Base-by-base conservation (phyloP, 306 rosid species). In the Trifolium dubium region DNA sequence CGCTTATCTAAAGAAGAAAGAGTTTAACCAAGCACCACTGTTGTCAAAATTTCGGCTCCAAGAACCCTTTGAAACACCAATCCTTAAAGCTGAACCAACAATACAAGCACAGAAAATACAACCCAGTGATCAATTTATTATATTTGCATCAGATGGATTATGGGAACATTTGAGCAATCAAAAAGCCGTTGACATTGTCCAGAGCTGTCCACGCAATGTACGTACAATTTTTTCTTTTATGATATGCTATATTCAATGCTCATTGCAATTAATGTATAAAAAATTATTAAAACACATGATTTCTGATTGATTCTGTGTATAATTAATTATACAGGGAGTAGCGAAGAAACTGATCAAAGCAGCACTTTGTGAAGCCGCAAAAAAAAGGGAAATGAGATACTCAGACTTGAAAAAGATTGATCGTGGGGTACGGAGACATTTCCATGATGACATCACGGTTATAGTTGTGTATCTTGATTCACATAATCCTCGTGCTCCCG, bases 381-480 rank as follows among this genome's bases (percentile, higher is more conserved):
- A 89, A 85, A 95, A 92, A 56, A 88, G 99, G 84, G 99, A 95
- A 80, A 95, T 92, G 98, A 90, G 99, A 84, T 92, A 87, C 78
- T 86, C 96, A 6, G 99, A 95, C 80, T 75, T 95, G 87, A 82
- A 88, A 62, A 95, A 87, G 93, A 95, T 95, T 5, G 98, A 92
- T 3, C 63, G 96, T 28, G 99, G 99, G 67, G 97, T 95, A 84
- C 83, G 99, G 78, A 90, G 99, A 79, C 99, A 92, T 76, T 95
- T 95, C 80, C 99, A 95, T 11, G 99, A 95, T 11, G 99, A 95
- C 74, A 95, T 95, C 30, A 90, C 99, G 2, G 99, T 92, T 18
- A 82, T 90, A 40, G 98, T 95, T 41, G 66, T 95, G 87, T 95
- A 71, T 84, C 96, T 95, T 8, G 93, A 92, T 79, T 80, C 93